Base-by-base conservation (phyloP, 768 basidiomycete genomes). In the Termitomyces sp. region DNA sequence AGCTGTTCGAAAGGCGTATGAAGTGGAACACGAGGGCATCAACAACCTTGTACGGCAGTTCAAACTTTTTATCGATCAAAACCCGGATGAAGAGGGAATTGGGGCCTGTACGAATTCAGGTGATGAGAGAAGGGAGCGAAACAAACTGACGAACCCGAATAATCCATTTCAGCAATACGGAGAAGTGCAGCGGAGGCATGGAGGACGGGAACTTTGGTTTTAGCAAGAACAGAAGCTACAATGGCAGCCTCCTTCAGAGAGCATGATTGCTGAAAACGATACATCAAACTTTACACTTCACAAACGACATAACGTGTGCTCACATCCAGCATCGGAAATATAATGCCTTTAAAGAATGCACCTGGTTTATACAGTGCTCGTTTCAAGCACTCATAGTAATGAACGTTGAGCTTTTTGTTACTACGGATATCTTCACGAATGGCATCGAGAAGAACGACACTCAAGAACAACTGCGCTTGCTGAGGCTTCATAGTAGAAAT, bases 1-100 rank as follows among this genome's bases (percentile, higher is more conserved):
- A 90, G 14, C 86, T 87, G 70, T 97, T 96, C 26, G 94, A 94
- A 44, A 98, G 85, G 26, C 94, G 88, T 66, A 98, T 94, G 70
- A 97, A 99, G 75, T 99, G 97, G 79, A 97, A 96, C 13, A 98
- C 95, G 57, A 99, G 84, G 3, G 92, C 90, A 68, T 99, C 97
- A 54, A 99, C 85, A 30, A 97, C 96, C 74, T 98, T 96, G 79
- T 94, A 99, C 0, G 97, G 97, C 32, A 99, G 77, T 59, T 97
- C 93, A 68, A 95, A 92, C 70, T 99, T 99, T 74, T 99, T 99
- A 77, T 99, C 97, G 51, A 98, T 77, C 32, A 99, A 77, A 13
- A 98, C 90, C 20, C 97, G 92, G 69, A 99, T 95, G 77, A 99
- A 98, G 22, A 99, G 81, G 11, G 94, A 97, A 63, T 94, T 97